phyloP scores from a whole-genome alignment of 2,329 filamentous ascomycete genomes.

The Neurospora crassa region DNA sequence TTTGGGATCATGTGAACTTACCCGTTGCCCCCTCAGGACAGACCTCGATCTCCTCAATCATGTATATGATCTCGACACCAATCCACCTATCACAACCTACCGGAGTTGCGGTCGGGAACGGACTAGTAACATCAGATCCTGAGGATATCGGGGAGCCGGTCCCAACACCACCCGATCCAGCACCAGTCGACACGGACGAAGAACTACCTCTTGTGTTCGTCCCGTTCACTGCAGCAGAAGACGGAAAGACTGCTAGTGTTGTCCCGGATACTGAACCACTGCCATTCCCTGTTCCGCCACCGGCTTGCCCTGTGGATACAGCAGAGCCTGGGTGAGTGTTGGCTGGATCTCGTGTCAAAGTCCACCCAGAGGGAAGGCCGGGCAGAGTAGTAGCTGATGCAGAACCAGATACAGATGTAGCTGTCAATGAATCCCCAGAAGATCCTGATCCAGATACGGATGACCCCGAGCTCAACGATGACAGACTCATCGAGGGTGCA shows the following conservation, averaged over 20 bases:
- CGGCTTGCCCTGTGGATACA: background rate
- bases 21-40: constrained; percentile 18
- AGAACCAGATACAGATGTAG: background rate
- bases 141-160: background rate
- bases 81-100: constrained; percentile 17
- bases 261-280: background rate
- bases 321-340: background rate
- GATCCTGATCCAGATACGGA: background rate
- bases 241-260: background rate
- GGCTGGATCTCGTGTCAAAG: background rate
- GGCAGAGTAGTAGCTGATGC: background rate
- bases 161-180: background rate
- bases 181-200: background rate
- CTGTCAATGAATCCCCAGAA: background rate
- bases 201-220: background rate
- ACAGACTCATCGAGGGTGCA: background rate
- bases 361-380: background rate
- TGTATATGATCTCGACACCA: constrained; percentile 24
- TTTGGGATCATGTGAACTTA: constrained; percentile 2
- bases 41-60: constrained; percentile 21
- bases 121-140: background rate
- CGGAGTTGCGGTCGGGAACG: background rate
- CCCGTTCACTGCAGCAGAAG: background rate
- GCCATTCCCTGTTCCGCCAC: background rate
- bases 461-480: background rate